phyloP scores from a whole-genome alignment of 2,329 filamentous ascomycete species.

The Rutstroemia sp. region DNA sequence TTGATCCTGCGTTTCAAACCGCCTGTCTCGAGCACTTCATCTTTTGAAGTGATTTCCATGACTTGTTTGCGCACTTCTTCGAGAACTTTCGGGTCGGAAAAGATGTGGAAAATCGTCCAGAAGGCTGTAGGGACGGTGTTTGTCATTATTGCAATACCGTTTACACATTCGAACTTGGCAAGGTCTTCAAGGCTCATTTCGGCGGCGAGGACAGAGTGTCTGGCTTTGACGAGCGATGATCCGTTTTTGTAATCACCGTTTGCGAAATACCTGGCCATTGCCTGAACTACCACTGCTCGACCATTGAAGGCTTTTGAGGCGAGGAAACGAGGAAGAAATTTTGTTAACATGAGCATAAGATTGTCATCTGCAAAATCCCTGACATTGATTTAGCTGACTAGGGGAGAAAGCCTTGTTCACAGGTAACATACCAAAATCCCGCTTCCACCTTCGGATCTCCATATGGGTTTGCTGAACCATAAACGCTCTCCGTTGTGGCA shows the following conservation, averaged over 20 bases:
- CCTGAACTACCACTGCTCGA: background rate
- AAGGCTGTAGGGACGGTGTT: conserved; percentile 1
- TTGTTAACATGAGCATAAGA: background rate
- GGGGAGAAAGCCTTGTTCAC: no score
- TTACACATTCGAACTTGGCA: background rate
- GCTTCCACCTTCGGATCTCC: conserved; percentile 1
- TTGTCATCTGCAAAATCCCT: background rate
- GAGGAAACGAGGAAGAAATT: background rate
- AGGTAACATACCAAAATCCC: conserved; percentile 4
- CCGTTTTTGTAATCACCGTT: background rate
- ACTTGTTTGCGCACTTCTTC: background rate
- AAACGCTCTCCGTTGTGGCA: conserved; percentile 1
- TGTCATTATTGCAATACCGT: background rate
- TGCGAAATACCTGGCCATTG: background rate
- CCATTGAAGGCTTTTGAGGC: background rate
- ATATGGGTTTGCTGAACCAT: conserved; percentile 1
- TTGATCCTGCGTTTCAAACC: background rate
- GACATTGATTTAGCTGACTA: background rate
- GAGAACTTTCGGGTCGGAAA: background rate
- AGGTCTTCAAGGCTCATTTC: background rate
- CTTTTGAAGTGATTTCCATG: background rate
- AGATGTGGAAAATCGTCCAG: conserved; percentile 1
- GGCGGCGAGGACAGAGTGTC: background rate
- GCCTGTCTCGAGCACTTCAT: background rate
- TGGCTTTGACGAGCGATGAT: background rate